Base-by-base conservation (phyloP, 2,329 filamentous ascomycete species). In the Penicillium sp. region DNA sequence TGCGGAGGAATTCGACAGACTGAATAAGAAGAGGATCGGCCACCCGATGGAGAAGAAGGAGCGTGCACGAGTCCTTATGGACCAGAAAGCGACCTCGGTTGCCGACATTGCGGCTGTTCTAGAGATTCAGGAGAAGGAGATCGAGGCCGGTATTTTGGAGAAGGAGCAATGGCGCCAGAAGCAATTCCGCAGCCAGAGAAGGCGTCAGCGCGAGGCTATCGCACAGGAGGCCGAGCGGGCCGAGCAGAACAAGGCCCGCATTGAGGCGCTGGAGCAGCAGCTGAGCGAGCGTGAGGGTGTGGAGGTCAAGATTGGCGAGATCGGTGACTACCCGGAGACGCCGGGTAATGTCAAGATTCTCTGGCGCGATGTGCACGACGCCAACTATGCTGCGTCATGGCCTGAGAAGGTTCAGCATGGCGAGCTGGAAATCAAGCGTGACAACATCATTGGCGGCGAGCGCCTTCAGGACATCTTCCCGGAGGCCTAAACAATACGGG, bases 81-180 rank as follows among this genome's bases (percentile, higher is more conserved):
- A 89, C 69, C 86, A 89, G 71, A 87, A 85, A 71, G 85, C 84
- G n/a, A 88, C 86, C 59, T 82, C 79, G 46, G 80, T 87, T 22
- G 86, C 85, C 5, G 87, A 89, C 68, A 71, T 87, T 26, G 85
- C 85, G 0, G 82, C 83, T 22, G 84, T 87, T 3, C 70, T 88
- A 55, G 63, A 73, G 28, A 78, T 82, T 62, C 83, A 85, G 67
- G 76, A 82, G 45, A 68, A 76, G 49, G 73, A 73, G 58, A 67
- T 76, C 52, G 55, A 64, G 45, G 62, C 72, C 38, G 73, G 72
- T 19, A 66, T 76, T 16, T 70, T 73, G 7, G 70, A 71, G 25
- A 46, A 64, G 4, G 53, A 58, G 14, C 70, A 70, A 65, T 68
- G 68, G 60, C 52, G 52, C 16, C 52, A 54, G n/a, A 54, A 54